These are phyloP conservation scores for Pichia sp. DNA, from an alignment of 1,139 yeast genomes.

Conservation along the genomic window DNA sequence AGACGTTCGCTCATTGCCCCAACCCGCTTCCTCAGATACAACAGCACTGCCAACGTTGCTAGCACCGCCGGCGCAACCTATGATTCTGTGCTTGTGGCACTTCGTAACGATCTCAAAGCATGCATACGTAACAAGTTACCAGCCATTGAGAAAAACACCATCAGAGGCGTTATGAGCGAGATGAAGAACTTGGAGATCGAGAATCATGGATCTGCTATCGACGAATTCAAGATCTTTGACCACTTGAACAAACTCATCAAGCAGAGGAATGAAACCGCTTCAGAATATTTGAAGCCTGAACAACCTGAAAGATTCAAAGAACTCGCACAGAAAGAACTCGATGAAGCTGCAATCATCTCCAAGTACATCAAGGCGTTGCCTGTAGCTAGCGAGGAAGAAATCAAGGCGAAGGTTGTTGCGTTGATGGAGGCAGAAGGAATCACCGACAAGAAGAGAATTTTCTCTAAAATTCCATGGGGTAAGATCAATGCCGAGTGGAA, in stretches of 20 bases:
- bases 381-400: slow-evolving; percentile 44
- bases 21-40: too few relatives aligned
- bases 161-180: slow-evolving; percentile 48
- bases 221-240: slow-evolving; percentile 44
- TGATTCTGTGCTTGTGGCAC: slow-evolving; percentile 27
- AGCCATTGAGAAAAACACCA: slow-evolving; percentile 41
- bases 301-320: slow-evolving; percentile 39
- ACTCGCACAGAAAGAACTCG: slow-evolving; percentile 46
- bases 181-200: slow-evolving; percentile 58
- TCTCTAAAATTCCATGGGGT: slow-evolving; percentile 43
- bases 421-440: slow-evolving; percentile 31
- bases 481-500: slow-evolving; percentile 46
- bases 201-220: slow-evolving; percentile 33
- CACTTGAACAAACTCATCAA: slow-evolving; percentile 42
- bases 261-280: slow-evolving; percentile 48
- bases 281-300: slow-evolving; percentile 41
- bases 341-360: slow-evolving; percentile 41
- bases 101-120: slow-evolving; percentile 42
- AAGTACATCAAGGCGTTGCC: slow-evolving; percentile 39
- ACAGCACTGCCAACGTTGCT: slow-evolving; percentile 3
- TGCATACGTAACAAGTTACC: slow-evolving; percentile 43
- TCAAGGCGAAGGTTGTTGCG: slow-evolving; percentile 35
- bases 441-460: slow-evolving; percentile 28
- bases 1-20: too few relatives aligned
- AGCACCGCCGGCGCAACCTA: slow-evolving; percentile 27